These are phyloP conservation scores for Colletotrichum sp. DNA, from an alignment of 2,329 filamentous ascomycete genomes.

Conservation along the genomic window DNA sequence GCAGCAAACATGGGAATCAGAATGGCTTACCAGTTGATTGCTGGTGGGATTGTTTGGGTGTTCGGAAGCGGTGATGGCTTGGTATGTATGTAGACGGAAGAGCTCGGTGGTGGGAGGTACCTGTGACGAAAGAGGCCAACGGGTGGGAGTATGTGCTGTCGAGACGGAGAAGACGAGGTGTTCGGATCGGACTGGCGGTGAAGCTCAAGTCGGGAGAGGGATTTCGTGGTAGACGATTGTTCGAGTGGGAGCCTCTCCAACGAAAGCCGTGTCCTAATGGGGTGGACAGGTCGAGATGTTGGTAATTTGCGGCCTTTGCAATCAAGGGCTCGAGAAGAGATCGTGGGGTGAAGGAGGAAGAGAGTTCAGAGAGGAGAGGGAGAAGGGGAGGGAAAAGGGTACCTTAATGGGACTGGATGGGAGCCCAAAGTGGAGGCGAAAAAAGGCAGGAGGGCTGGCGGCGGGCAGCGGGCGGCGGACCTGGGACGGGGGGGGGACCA, in stretches of 20 bases:
- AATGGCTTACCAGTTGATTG: not conserved
- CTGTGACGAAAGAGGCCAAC: slow-evolving; percentile 19
- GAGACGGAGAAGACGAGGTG: not conserved
- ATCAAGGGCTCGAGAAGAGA: slow-evolving; percentile 14
- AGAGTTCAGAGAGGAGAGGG: not conserved
- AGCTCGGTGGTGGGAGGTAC: not conserved
- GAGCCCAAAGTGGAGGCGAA: slow-evolving; percentile 23
- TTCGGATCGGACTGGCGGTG: not conserved
- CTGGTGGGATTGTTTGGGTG: not conserved
- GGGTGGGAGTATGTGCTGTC: not conserved
- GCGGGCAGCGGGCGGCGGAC: slow-evolving; percentile 13
- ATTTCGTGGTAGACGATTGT: slow-evolving; percentile 1
- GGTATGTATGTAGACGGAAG: not conserved
- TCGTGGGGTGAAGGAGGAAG: slow-evolving; percentile 20
- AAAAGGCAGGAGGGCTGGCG: not conserved
- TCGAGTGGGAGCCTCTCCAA: not conserved
- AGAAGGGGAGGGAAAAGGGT: slow-evolving; percentile 14
- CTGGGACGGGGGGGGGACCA: not conserved
- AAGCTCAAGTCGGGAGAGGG: not conserved
- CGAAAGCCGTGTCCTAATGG: slow-evolving; percentile 20
- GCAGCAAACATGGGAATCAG: not conserved
- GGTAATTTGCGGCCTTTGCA: slow-evolving; percentile 8
- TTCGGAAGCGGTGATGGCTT: slow-evolving; percentile 22
- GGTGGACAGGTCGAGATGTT: slow-evolving; percentile 18
- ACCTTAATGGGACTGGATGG: slow-evolving; percentile 18